Percentiles rank a stretch among this genome's conserved stretches.
phyloP scores from a whole-genome alignment of 2,329 filamentous ascomycete species.

The Xylaria arbuscula region DNA sequence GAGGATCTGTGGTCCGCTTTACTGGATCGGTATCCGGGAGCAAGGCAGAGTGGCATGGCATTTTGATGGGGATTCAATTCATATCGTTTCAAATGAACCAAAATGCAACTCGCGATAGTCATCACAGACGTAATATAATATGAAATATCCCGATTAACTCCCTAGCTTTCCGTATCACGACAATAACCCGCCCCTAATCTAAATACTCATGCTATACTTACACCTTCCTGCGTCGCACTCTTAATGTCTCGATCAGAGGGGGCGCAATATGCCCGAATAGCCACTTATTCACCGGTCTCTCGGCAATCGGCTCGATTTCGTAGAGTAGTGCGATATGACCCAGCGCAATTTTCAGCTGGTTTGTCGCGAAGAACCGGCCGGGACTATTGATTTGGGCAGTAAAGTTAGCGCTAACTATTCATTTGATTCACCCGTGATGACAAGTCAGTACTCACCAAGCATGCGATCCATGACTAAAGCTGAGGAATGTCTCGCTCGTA shows the following conservation, averaged over 20 bases:
- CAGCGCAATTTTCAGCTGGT: slow-evolving; percentile 54
- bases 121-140: neutral
- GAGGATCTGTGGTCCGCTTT: slow-evolving; percentile 36
- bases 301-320: slow-evolving; percentile 50
- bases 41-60: slow-evolving; percentile 32
- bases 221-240: slow-evolving; percentile 40
- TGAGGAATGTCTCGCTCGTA: slow-evolving; percentile 51
- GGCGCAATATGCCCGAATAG: slow-evolving; percentile 49
- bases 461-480: slow-evolving; percentile 53
- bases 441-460: slow-evolving; percentile 48
- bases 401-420: slow-evolving; percentile 5
- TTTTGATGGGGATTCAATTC: slow-evolving; percentile 20
- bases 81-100: neutral
- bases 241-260: slow-evolving; percentile 41
- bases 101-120: neutral
- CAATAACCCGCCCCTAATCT: neutral
- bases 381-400: slow-evolving; percentile 41
- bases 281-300: slow-evolving; percentile 45
- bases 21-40: slow-evolving; percentile 38
- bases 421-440: neutral
- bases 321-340: slow-evolving; percentile 51
- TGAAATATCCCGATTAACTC: neutral
- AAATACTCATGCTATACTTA: neutral
- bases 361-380: slow-evolving; percentile 55
- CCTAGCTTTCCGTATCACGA: neutral